Base-by-base conservation (phyloP, 331 rosid species). In the Spiraea crenata region DNA sequence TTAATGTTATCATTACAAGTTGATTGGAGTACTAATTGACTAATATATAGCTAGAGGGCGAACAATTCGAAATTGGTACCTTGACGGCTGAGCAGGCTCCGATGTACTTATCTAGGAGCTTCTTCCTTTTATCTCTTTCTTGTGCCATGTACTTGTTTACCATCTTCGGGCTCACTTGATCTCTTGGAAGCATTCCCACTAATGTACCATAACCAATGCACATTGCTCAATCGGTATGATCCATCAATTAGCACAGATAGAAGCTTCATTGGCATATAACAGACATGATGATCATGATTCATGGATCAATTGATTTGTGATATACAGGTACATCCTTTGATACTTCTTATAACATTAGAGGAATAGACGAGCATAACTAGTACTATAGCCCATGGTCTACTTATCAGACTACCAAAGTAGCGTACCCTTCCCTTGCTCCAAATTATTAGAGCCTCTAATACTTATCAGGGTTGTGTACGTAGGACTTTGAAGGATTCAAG, bases 161-260 rank as follows among this genome's bases (percentile, higher is more conserved):
- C 60, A 69, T 15, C 67, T 55, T 75, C 13, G 85, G 85, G 55
- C 44, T 57, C 35, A 83, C 85, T 19, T 46, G 65, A 41, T 65
- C 62, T 67, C 51, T 79, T 42, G 89, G 87, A 60, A 85, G 79
- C 79, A 57, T 79, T 74, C 89, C 87, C 66, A 81, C 89, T 74
- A 46, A 25, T 49, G 14, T 7, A 19, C 3, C 45, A n/a, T 11
- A 54, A 54, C 14, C 19, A 6, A 40, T 25, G 12, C 11, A 15
- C 65, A 60, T 15, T 12, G 31, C 11, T 42, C 15, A 10, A 16
- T 37, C 46, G 38, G 37, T 11, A 4, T 25, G 31, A 37, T 60
- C 46, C 9, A 42, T 42, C 46, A 42, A 7, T 42, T 42, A 42
- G 5, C 9, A 5, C 9, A 42, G 9, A 42, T 42, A 3, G 46